phyloP scores from a whole-genome alignment of 2,329 filamentous ascomycete species.

The Calonectria hawksworthii region DNA sequence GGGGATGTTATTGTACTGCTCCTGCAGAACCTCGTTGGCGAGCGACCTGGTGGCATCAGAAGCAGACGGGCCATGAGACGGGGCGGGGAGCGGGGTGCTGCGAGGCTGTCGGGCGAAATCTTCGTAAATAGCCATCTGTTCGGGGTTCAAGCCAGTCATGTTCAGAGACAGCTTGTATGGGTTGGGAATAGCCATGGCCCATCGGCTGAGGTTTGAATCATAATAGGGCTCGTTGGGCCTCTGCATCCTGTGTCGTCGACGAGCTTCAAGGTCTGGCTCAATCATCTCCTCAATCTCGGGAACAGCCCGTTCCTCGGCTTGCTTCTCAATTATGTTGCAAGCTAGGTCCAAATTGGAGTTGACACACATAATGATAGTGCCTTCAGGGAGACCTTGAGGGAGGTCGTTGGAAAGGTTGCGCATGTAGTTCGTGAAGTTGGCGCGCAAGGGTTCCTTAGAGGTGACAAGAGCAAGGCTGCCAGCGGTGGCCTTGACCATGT shows the following conservation, averaged over 20 bases:
- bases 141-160: constrained; percentile 81
- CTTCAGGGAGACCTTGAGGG: constrained; percentile 89
- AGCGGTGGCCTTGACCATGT: constrained; percentile 94
- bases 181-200: constrained; percentile 93
- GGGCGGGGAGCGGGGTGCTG: constrained; percentile 67
- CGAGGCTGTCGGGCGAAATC: constrained; percentile 92
- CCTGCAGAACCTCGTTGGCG: constrained; percentile 74
- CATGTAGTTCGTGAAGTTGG: constrained; percentile 98
- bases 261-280: constrained; percentile 81
- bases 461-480: constrained; percentile 97
- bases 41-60: constrained; percentile 74
- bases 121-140: constrained; percentile 96
- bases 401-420: constrained; percentile 77
- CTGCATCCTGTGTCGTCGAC: constrained; percentile 80
- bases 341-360: constrained; percentile 97
- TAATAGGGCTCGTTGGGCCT: constrained; percentile 88
- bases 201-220: constrained; percentile 85
- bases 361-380: constrained; percentile 97
- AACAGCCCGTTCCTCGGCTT: constrained; percentile 92
- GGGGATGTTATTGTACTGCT: constrained; percentile 70
- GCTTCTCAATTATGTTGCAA: constrained; percentile 94
- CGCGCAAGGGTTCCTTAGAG: constrained; percentile 94
- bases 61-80: constrained; percentile 68
- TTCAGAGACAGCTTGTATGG: constrained; percentile 88
- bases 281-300: constrained; percentile 97